Evolutionary conservation across 352 stramenopile species (phyloP).

Genomic region (Pythium rishiriense): DNA sequence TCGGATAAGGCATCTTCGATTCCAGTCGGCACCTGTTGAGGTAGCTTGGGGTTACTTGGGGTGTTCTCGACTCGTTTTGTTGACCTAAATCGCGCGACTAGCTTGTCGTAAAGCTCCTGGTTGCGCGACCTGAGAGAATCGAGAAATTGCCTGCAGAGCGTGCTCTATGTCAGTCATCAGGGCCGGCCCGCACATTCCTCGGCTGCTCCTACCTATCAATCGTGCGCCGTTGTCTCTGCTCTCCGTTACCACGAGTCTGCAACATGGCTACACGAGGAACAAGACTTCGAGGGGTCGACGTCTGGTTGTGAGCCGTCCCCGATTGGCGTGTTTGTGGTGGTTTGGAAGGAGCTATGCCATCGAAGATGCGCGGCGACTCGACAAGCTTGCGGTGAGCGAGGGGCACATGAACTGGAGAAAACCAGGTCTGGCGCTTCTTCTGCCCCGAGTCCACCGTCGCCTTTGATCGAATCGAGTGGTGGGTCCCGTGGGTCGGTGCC

Average conservation of each 20-base stretch:
- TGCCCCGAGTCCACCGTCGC: not conserved
- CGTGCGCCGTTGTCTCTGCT: slow-evolving; percentile 4
- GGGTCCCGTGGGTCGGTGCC: not conserved
- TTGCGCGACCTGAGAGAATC: slow-evolving; percentile 21
- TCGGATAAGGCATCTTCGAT: slow-evolving; percentile 7
- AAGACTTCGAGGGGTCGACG: not conserved
- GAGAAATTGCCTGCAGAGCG: slow-evolving; percentile 19
- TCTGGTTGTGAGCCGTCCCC: not conserved
- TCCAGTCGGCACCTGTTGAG: not conserved
- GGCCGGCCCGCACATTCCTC: no score
- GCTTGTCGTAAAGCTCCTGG: slow-evolving; percentile 31
- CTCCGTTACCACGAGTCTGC: not conserved
- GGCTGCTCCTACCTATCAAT: slow-evolving; percentile 17
- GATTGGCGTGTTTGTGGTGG: slow-evolving; percentile 25
- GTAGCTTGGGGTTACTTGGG: not conserved
- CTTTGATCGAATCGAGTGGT: not conserved
- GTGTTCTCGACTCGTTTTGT: not conserved
- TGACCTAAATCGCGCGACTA: slow-evolving; percentile 24
- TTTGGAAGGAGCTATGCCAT: slow-evolving; percentile 38
- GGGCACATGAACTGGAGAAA: slow-evolving; percentile 59
- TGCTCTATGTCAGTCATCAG: no score
- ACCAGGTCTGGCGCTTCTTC: slow-evolving; percentile 45
- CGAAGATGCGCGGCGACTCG: slow-evolving; percentile 46
- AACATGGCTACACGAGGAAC: slow-evolving; percentile 10
- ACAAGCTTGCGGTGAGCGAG: slow-evolving; percentile 68